These are phyloP conservation scores for Camellia japonica DNA, from an alignment of 148 eudicot genomes.

Conservation along the genomic window DNA sequence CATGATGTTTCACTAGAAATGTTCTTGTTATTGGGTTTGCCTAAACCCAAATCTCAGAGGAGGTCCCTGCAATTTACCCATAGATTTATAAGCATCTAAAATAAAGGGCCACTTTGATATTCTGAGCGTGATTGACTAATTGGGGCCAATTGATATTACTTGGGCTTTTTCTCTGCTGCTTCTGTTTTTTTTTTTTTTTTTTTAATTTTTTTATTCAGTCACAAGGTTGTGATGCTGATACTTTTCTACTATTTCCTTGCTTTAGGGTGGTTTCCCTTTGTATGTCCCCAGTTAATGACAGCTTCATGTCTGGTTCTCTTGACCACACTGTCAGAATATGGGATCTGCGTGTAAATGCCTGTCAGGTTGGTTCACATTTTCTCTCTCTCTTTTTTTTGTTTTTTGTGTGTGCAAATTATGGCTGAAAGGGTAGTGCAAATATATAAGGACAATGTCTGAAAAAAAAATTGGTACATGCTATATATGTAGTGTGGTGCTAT, in stretches of 20 bases:
- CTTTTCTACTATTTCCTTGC: conserved; percentile 5
- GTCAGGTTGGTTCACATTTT: conserved; percentile 69
- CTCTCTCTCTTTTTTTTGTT: background rate
- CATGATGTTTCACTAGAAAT: too few species aligned
- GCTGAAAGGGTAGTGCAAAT: background rate
- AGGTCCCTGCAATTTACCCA: background rate
- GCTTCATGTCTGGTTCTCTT: conserved; percentile 97
- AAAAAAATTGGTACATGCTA: background rate
- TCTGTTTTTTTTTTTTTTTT: background rate
- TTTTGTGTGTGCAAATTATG: background rate
- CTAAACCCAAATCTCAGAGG: background rate
- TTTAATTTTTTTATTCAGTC: background rate
- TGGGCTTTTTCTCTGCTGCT: background rate
- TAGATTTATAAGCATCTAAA: background rate
- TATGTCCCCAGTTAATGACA: conserved; percentile 95
- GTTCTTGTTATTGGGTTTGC: too few species aligned
- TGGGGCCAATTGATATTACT: background rate
- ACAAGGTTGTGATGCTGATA: background rate
- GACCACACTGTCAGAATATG: conserved; percentile 96
- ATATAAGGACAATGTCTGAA: background rate
- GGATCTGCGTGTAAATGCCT: conserved; percentile 98
- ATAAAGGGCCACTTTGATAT: background rate
- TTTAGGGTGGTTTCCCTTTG: conserved; percentile 91
- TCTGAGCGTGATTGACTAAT: background rate
- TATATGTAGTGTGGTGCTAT: background rate